Evolutionary conservation across 495 filamentous ascomycete species (phyloP).

Genomic region (Trichodelitschia bisporula): DNA sequence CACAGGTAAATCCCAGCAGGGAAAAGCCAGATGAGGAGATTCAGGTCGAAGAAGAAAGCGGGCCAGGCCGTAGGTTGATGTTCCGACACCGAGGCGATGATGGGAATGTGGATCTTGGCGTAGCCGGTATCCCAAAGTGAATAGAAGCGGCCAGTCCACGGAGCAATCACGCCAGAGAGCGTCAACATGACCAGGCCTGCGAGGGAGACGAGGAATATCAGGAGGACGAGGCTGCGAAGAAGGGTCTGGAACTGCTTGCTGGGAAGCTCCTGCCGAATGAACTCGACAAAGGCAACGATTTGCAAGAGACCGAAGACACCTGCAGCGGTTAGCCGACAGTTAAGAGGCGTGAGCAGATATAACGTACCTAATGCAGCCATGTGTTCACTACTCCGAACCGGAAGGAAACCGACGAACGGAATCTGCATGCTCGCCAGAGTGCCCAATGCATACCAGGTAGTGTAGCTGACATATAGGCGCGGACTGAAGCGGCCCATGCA

Average conservation of each 20-base stretch:
- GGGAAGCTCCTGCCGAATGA: constrained; percentile 62
- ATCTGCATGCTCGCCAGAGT: constrained; percentile 98
- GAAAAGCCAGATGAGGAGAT: constrained; percentile 97
- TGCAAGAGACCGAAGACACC: constrained; percentile 93
- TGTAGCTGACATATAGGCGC: constrained; percentile 85
- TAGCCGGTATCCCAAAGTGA: constrained; percentile 98
- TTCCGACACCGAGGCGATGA: constrained; percentile 97
- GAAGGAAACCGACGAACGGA: constrained; percentile 94
- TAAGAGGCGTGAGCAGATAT: not conserved
- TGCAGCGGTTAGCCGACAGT: constrained; percentile 18
- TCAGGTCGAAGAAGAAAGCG: constrained; percentile 97
- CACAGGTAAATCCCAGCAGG: constrained; percentile 96
- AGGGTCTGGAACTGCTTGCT: constrained; percentile 83
- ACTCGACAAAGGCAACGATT: constrained; percentile 82
- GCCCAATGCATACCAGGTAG: constrained; percentile 91
- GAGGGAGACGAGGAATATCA: constrained; percentile 48
- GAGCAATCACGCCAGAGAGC: constrained; percentile 72
- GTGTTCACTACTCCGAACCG: constrained; percentile 90
- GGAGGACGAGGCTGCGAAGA: constrained; percentile 52
- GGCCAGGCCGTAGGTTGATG: constrained; percentile 99
- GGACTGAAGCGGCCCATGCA: constrained; percentile 94
- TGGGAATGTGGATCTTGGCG: constrained; percentile 98
- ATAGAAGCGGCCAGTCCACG: constrained; percentile 98
- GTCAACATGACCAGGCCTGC: constrained; percentile 60
- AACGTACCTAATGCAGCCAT: constrained; percentile 82